Evolutionary conservation across 2,329 filamentous ascomycete genomes (phyloP).

Genomic region (Alternaria sp.): DNA sequence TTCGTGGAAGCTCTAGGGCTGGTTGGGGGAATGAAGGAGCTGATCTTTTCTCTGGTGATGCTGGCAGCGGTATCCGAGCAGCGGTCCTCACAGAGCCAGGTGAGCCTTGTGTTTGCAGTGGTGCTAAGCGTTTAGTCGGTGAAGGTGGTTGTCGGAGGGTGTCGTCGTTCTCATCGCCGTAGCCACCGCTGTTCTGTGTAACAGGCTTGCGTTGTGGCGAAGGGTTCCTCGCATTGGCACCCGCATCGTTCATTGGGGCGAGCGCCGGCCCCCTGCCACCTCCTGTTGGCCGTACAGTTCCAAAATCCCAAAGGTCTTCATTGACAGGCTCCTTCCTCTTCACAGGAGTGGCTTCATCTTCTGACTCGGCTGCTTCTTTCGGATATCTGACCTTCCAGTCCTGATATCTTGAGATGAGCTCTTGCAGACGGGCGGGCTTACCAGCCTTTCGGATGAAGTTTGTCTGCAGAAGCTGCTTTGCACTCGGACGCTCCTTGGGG

Average conservation of each 20-base stretch:
- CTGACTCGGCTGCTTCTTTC: conserved; percentile 63
- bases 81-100: conserved; percentile 51
- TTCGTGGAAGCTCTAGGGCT: conserved; percentile 35
- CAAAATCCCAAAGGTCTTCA: conserved; percentile 98
- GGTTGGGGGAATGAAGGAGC: conserved; percentile 40
- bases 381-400: conserved; percentile 86
- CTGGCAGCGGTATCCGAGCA: conserved; percentile 53
- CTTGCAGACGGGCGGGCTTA: conserved; percentile 94
- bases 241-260: conserved; percentile 78
- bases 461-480: conserved; percentile 85
- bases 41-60: conserved; percentile 52
- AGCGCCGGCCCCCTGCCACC: conserved; percentile 61
- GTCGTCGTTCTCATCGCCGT: conserved; percentile 47
- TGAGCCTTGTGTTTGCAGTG: conserved; percentile 42
- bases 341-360: conserved; percentile 44
- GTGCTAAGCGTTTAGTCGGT: conserved; percentile 50
- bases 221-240: conserved; percentile 72
- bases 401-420: conserved; percentile 89
- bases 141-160: conserved; percentile 50
- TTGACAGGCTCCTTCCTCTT: conserved; percentile 59
- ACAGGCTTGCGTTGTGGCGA: conserved; percentile 46
- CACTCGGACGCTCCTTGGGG: conserved; percentile 84
- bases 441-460: conserved; percentile 91
- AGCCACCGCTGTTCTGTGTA: conserved; percentile 25
- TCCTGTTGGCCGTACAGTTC: conserved; percentile 81